Percentiles rank a stretch among this genome's conserved stretches.
Evolutionary conservation across 2,329 filamentous ascomycete genomes (phyloP).

Genomic region (Pseudocercospora macadamiae): DNA sequence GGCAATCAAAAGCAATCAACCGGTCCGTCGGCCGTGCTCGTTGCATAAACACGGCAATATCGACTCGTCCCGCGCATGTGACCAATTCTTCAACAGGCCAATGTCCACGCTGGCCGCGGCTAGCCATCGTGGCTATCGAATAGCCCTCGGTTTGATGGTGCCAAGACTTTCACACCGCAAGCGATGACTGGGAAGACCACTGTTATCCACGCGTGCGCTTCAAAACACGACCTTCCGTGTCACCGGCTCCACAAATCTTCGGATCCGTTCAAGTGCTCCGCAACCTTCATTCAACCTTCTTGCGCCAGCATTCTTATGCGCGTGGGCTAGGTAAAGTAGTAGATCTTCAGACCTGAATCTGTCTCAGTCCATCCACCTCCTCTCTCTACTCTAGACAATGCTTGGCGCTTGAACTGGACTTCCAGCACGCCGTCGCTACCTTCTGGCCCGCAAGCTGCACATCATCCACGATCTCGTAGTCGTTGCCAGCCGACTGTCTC

Average conservation of each 20-base stretch:
- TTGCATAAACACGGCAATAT: too few relatives aligned
- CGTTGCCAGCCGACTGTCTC: slow-evolving; percentile 15
- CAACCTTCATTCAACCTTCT: slow-evolving; percentile 11
- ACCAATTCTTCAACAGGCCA: not conserved
- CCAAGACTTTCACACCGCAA: too few relatives aligned
- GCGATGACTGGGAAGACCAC: too few relatives aligned
- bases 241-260: slow-evolving; percentile 1
- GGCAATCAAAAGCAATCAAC: not conserved
- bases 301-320: not conserved
- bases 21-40: not conserved
- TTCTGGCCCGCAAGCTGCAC: not conserved
- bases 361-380: slow-evolving; percentile 15
- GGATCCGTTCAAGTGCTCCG: slow-evolving; percentile 2
- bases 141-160: too few relatives aligned
- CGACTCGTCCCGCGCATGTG: too few relatives aligned
- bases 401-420: not conserved
- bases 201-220: too few relatives aligned
- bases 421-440: slow-evolving; percentile 5
- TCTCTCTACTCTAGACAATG: slow-evolving; percentile 1
- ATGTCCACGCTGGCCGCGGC: too few relatives aligned
- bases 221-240: not conserved
- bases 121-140: not conserved
- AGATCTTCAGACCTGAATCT: slow-evolving; percentile 4
- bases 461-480: slow-evolving; percentile 7
- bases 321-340: not conserved